Evolutionary conservation across 1,139 yeast species (phyloP), one percentile per base, ranked within the genome.

Genomic region (Arxiozyma bovina): DNA sequence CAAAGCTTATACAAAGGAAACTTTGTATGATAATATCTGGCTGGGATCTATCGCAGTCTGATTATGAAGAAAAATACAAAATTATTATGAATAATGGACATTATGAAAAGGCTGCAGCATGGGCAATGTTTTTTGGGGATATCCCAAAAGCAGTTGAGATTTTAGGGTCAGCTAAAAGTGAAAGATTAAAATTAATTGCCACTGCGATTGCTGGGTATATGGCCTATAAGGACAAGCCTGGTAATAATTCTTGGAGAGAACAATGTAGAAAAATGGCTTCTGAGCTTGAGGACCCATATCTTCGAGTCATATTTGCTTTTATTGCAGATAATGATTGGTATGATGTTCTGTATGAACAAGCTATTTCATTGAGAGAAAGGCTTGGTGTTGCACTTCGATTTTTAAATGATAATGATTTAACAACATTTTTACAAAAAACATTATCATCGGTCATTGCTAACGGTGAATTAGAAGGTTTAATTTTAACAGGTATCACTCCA

Each of bases 271-370:
- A 79, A 58, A 80, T 93, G 78, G 89, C 97, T 0, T 79, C 88
- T 25, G 97, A 89, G 61, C 74, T 93, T 54, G 95, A 87, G 20
- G 86, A 88, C 64, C 97, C 98, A 0, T 93, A 93, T 66, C 73
- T 93, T 57, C 73, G 97, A 45, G 96, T 96, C 0, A 87, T 91
- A 1, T 93, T 93, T 75, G 96, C 97, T 0, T 93, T 84, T 62
- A 85, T 93, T 54, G 90, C 97, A 0, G 97, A 93, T 65, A 87
- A 89, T 53, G 95, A 91, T 60, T 93, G 98, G 98, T 84, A 93
- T 83, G 98, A 89, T 66, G 96, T 93, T 2, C 75, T 93, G 55
- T 96, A 90, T 66, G 97, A 93, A 63, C 83, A 85, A 42, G 85
- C 96, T 1, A 75, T 93, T 50, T 96, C 99, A 0, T 73, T 93